These are phyloP conservation scores for Betula pendula DNA, from an alignment of 306 rosid species.

Conservation along the genomic window DNA sequence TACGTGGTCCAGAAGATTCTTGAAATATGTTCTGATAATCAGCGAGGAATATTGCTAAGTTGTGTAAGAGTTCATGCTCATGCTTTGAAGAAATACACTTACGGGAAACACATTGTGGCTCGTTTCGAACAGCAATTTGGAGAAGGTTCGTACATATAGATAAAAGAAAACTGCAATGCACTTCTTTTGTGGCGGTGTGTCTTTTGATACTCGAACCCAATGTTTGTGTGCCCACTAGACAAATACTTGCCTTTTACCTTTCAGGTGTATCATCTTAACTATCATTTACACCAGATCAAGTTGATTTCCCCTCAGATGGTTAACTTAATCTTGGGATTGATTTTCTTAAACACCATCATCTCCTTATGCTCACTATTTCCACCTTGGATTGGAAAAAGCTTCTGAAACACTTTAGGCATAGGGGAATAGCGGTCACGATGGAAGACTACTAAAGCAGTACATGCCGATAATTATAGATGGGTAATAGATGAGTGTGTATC, in stretches of 20 bases:
- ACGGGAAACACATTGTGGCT: slow-evolving; percentile 49
- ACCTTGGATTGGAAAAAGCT: background rate
- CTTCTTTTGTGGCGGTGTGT: background rate
- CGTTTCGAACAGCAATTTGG: slow-evolving; percentile 48
- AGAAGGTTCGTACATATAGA: slow-evolving; percentile 34
- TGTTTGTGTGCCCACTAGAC: background rate
- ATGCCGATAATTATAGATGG: too few species aligned
- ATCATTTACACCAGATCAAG: background rate
- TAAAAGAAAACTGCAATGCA: background rate
- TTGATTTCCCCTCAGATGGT: too few species aligned
- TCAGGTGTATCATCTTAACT: background rate
- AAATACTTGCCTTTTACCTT: background rate
- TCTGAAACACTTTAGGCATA: background rate
- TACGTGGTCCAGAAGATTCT: slow-evolving; percentile 50
- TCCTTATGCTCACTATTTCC: background rate
- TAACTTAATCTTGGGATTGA: background rate
- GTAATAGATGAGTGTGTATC: too few species aligned
- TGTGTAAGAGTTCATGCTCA: slow-evolving; percentile 41
- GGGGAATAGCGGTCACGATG: background rate
- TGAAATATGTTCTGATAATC: slow-evolving; percentile 41
- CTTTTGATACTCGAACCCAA: background rate
- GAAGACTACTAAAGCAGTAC: background rate
- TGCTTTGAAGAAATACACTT: slow-evolving; percentile 52
- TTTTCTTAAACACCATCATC: background rate
- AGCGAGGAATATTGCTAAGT: slow-evolving; percentile 29